Evolutionary conservation across 108 stramenopile species (phyloP), one percentile per base, ranked within the genome.

Genomic region (Fragilaria crotonensis): DNA sequence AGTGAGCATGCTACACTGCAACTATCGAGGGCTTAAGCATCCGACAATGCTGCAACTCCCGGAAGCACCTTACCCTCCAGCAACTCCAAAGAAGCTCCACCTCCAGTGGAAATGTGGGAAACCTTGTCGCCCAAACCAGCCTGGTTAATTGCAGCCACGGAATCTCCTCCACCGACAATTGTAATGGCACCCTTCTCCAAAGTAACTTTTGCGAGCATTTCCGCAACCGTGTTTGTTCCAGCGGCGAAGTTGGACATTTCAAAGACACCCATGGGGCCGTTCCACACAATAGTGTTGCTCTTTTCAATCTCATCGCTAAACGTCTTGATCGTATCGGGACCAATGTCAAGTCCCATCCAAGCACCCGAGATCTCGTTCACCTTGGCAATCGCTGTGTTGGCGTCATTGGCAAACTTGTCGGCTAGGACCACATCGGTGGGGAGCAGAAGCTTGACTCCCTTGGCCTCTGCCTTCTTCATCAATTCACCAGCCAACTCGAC

Each of bases 311-410:
- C 95, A 4, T 77, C 67, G 47, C 76, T 67, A 73, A 97, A 97
- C 18, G 66, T 31, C 52, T 85, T 68, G 53, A 89, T 63, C 5
- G 94, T 79, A 48, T 96, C 92, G 4, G 96, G 95, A 26, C 99
- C 99, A 52, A 95, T 84, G 76, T 99, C 97, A 25, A 99, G 73
- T 44, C 99, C 97, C 91, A 96, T 91, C 96, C 98, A 98, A 11
- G 89, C 95, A 25, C 90, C 97, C 20, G 81, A 77, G 57, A 99
- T 97, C 45, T 77, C 93, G 20, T 50, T 77, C 3, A 88, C 90
- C 51, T 84, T 73, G 5, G 85, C 84, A 62, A 94, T 71, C 45
- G 80, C 84, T 48, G 73, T 71, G 52, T 87, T 76, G 52, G 93
- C 92, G 66, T 94, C 89, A 33, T 78, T 79, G 28, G 77, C 87